Evolutionary conservation across 352 stramenopile species (phyloP), one percentile per base, ranked within the genome.

Genomic region (Phytophthora sojae): DNA sequence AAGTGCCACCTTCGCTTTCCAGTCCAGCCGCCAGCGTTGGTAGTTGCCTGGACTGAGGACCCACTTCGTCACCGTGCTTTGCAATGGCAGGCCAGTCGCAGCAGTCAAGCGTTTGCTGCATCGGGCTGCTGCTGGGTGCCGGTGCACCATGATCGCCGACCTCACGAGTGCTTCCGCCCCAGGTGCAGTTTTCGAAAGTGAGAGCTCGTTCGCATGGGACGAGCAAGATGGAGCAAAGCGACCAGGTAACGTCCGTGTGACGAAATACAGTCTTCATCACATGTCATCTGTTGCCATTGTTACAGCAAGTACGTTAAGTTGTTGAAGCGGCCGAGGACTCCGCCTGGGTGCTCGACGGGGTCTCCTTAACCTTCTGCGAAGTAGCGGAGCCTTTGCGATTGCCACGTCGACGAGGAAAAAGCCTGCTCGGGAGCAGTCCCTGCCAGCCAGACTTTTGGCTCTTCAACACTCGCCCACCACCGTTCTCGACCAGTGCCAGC

Each of bases 401-500:
- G 14, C 9, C 21, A 25, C 45, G 60, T 21, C 60, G 58, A 49
- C 45, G 60, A n/a, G 66, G 58, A 42, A 77, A 77, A 35, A 74
- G n/a, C 6, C 49, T 51, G 49, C 51, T 59, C 7, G 61, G 60
- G 39, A 77, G 35, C 12, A 77, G 29, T 21, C 25, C 42, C 56
- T 25, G 70, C 71, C 71, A 77, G 7, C 65, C 55, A 2, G 50
- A 29, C 23, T 63, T 64, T 25, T 75, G 19, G 7, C 0, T 25
- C 47, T 71, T 67, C 29, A 61, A 37, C 32, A 53, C 44, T n/a
- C 66, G 60, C 2, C 71, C 71, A 47, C 66, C 66, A 8, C 71
- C 71, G 4, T 63, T 65, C 21, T 76, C 71, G 37, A 79, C 71
- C n/a, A 79, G 42, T 3, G 81, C 72, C 35, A 94, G 73, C 64